Conservation (phyloP, 2,329 filamentous ascomycete species). For the Penicillium digitatum region DNA sequence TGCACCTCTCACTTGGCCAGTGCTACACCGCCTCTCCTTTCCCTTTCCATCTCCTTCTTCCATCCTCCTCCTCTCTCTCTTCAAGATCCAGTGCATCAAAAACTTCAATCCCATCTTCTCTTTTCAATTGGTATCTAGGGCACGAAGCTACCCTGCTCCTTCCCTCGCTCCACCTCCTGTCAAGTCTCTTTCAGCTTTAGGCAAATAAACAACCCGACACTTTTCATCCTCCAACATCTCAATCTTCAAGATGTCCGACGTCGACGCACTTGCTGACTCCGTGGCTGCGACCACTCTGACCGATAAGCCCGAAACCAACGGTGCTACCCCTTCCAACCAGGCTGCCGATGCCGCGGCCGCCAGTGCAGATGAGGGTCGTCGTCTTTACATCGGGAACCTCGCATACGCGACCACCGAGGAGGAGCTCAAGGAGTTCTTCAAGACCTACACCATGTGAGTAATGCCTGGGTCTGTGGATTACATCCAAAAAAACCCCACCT, state of each 20-base stretch:
- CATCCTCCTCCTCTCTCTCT: constrained; percentile 22
- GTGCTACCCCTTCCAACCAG: constrained; percentile 64
- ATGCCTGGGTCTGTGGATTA: not conserved
- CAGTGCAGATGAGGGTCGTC: constrained; percentile 96
- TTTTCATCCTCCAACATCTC: constrained; percentile 32
- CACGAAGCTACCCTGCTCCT: constrained; percentile 76
- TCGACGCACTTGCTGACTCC: constrained; percentile 66
- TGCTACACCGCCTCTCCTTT: constrained; percentile 22
- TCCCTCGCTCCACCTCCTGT: constrained; percentile 54
- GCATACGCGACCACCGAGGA: constrained; percentile 99
- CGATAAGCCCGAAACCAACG: constrained; percentile 49
- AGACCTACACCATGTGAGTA: constrained; percentile 97
- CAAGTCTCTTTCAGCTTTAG: constrained; percentile 37
- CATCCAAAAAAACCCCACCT: not conserved
- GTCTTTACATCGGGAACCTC: constrained; percentile 99
- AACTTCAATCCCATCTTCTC: constrained; percentile 23
- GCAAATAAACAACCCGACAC: constrained; percentile 30
- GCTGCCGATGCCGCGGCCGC: constrained; percentile 83
- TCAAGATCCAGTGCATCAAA: constrained; percentile 19
- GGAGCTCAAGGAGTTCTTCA: constrained; percentile 99
- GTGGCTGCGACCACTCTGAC: constrained; percentile 63
- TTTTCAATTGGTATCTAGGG: constrained; percentile 62
- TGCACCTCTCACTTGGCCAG: constrained; percentile 13
- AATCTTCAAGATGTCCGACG: constrained; percentile 69
- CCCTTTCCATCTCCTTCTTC: constrained; percentile 19